Conservation (phyloP, 805 yeast genomes). For the Cyberlindnera maclurae region DNA sequence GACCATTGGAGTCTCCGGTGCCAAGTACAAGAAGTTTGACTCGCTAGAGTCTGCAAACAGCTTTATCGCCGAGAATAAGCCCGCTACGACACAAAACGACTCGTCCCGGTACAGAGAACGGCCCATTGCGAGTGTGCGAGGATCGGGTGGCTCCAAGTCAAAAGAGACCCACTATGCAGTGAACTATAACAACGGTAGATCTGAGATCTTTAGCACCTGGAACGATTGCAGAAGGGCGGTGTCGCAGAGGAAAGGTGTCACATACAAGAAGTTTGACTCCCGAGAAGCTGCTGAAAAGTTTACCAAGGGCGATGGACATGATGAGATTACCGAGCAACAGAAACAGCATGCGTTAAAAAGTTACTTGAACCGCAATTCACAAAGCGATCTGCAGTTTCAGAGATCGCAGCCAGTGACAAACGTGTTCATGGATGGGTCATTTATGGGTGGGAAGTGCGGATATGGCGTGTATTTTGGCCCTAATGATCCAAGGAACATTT, state of each 20-base stretch:
- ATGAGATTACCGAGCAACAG: conserved; percentile 1
- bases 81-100: no score
- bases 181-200: conserved; percentile 22
- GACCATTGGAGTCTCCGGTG: conserved; percentile 37
- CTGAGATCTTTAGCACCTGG: conserved; percentile 28
- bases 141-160: no score
- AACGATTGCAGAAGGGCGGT: conserved; percentile 25
- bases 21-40: conserved; percentile 35
- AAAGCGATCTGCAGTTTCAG: conserved; percentile 6
- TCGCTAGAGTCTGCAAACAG: conserved; percentile 14
- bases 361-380: conserved; percentile 3
- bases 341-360: not conserved
- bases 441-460: conserved; percentile 59
- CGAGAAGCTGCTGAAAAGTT: conserved; percentile 9
- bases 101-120: no score
- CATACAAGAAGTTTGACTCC: conserved; percentile 35
- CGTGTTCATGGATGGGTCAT: conserved; percentile 77
- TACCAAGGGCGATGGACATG: conserved; percentile 1
- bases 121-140: no score
- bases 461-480: conserved; percentile 70
- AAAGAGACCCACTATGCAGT: conserved; percentile 26
- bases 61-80: no score
- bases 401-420: not conserved
- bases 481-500: conserved; percentile 44
- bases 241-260: conserved; percentile 30